phyloP scores from a whole-genome alignment of 2,329 filamentous ascomycete genomes.

The Waltergamsia citrina region DNA sequence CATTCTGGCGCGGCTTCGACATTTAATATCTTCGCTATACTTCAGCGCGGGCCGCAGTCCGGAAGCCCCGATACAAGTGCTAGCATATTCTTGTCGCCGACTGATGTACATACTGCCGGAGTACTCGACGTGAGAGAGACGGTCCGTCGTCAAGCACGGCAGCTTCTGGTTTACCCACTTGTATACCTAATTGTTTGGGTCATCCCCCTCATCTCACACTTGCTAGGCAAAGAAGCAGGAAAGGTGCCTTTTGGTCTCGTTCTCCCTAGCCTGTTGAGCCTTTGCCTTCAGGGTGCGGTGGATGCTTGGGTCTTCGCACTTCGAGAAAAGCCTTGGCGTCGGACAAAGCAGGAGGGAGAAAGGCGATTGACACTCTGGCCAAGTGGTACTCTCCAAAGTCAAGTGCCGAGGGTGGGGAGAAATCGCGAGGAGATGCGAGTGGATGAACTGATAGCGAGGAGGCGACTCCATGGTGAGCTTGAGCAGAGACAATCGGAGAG shows the following conservation, averaged over 20 bases:
- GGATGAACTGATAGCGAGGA: too few relatives aligned
- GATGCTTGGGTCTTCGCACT: conserved; percentile 60
- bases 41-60: conserved; percentile 10
- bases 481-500: too few relatives aligned
- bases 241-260: conserved; percentile 46
- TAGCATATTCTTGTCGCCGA: conserved; percentile 8
- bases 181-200: conserved; percentile 67
- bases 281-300: conserved; percentile 56
- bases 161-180: conserved; percentile 68
- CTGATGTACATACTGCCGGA: conserved; percentile 12
- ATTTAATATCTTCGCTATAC: conserved; percentile 14
- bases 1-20: too few relatives aligned
- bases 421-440: too few relatives aligned
- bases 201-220: conserved; percentile 58
- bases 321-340: conserved; percentile 60
- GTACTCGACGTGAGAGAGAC: conserved; percentile 35
- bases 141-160: conserved; percentile 58
- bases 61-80: conserved; percentile 1
- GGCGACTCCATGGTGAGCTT: too few relatives aligned
- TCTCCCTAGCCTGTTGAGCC: conserved; percentile 43
- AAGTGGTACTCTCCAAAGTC: too few relatives aligned
- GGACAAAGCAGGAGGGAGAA: too few relatives aligned
- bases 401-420: too few relatives aligned
- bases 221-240: conserved; percentile 27
- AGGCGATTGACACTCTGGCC: too few relatives aligned